These are phyloP conservation scores for Cyberlindnera saturnus DNA, from an alignment of 805 yeast species.

Conservation along the genomic window DNA sequence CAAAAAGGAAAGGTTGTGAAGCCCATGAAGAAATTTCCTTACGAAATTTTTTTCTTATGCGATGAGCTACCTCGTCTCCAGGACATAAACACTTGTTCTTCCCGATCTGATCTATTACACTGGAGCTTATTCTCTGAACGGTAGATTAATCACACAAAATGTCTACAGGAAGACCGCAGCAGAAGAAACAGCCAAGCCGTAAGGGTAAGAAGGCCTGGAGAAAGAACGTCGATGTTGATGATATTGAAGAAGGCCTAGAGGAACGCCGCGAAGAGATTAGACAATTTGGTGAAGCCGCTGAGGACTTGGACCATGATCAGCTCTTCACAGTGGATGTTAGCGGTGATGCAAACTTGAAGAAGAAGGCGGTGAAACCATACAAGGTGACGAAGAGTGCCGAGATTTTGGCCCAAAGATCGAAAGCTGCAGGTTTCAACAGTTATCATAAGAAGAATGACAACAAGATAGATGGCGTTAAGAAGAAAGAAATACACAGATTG, in stretches of 20 bases:
- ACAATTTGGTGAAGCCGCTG: slow-evolving; percentile 40
- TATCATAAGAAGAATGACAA: slow-evolving; percentile 36
- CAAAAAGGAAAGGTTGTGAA: slow-evolving; percentile 6
- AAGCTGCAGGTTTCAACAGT: slow-evolving; percentile 57
- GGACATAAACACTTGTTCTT: not conserved
- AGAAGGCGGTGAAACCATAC: slow-evolving; percentile 27
- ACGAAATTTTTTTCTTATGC: slow-evolving; percentile 5
- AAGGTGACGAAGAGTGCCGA: slow-evolving; percentile 33
- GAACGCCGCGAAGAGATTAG: slow-evolving; percentile 57
- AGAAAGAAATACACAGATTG: slow-evolving; percentile 28
- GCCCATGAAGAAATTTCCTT: not conserved
- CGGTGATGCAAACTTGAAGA: slow-evolving; percentile 42
- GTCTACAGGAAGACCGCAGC: slow-evolving; percentile 42
- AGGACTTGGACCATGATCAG: slow-evolving; percentile 34
- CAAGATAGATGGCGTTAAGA: slow-evolving; percentile 42
- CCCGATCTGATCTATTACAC: too few relatives aligned
- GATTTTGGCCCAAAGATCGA: slow-evolving; percentile 66
- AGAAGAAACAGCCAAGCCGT: slow-evolving; percentile 68
- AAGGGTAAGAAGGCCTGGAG: slow-evolving; percentile 94
- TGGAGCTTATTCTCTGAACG: not conserved
- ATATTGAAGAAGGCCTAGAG: slow-evolving; percentile 66
- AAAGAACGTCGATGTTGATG: slow-evolving; percentile 83
- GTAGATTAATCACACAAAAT: not conserved
- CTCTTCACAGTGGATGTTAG: slow-evolving; percentile 64
- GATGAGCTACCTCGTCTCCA: slow-evolving; percentile 8